A percentile compares a stretch with the other conserved stretches of the same genome.
phyloP scores from a whole-genome alignment of 2,329 filamentous ascomycete genomes.

The Phaeosphaeriaceae sp. region DNA sequence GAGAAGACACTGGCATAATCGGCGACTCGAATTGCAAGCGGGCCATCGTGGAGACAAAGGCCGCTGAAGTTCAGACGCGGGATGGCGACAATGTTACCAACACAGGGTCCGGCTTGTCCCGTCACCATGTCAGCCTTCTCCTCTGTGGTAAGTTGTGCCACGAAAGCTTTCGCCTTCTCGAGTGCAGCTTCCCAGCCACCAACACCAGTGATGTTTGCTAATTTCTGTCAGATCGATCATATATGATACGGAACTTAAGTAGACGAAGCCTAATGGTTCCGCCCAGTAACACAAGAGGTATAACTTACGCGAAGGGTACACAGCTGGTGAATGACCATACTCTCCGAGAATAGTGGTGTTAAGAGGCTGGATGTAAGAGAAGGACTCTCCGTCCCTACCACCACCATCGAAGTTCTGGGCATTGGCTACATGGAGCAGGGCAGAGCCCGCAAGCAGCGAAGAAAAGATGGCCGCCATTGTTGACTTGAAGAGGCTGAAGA shows the following conservation, averaged over 20 bases:
- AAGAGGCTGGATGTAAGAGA: conserved; percentile 37
- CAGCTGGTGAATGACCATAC: conserved; percentile 35
- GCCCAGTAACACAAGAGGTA: background rate
- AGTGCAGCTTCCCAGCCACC: conserved; percentile 43
- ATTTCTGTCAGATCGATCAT: conserved; percentile 47
- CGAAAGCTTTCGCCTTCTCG: conserved; percentile 41
- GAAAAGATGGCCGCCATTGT: conserved; percentile 37
- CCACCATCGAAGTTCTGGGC: conserved; percentile 32
- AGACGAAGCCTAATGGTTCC: too few species aligned
- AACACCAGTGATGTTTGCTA: conserved; percentile 37
- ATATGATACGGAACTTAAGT: background rate
- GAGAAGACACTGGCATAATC: conserved; percentile 49
- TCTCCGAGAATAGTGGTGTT: conserved; percentile 39
- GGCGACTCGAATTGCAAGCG: conserved; percentile 45
- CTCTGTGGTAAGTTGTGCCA: conserved; percentile 38
- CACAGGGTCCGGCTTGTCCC: conserved; percentile 60
- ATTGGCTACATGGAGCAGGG: conserved; percentile 28
- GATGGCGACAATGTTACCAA: conserved; percentile 55
- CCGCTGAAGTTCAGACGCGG: conserved; percentile 48
- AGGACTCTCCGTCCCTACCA: conserved; percentile 28
- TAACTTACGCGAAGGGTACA: conserved; percentile 39
- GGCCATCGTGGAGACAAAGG: conserved; percentile 51
- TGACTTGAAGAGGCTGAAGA: conserved; percentile 17
- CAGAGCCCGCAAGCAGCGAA: conserved; percentile 30
- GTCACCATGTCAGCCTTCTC: conserved; percentile 47